Conservation (phyloP, 1,284 basidiomycete genomes). For the Trichosporon faecale region DNA sequence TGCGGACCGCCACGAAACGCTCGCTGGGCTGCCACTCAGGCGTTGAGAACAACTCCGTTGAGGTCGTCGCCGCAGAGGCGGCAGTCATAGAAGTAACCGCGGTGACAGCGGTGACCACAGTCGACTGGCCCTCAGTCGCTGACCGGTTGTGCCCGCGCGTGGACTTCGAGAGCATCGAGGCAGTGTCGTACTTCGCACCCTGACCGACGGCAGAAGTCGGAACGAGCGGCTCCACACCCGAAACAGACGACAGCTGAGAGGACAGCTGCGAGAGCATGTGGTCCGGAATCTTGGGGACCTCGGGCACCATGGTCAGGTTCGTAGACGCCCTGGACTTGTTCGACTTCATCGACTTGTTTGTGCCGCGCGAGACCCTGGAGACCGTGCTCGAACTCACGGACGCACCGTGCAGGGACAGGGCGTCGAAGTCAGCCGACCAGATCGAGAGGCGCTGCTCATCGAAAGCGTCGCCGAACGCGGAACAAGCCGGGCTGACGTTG, state of each 20-base stretch:
- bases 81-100: background rate
- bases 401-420: background rate
- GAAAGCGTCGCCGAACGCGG: background rate
- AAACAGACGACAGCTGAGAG: background rate
- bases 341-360: slow-evolving; percentile 5
- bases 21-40: slow-evolving; percentile 3
- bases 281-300: slow-evolving; percentile 4
- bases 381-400: background rate
- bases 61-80: background rate
- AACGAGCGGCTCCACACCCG: background rate
- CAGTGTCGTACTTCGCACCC: background rate
- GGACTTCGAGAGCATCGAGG: background rate
- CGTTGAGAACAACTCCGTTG: background rate
- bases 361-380: slow-evolving; percentile 4
- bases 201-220: background rate
- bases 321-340: slow-evolving; percentile 2
- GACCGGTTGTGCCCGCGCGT: background rate
- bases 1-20: background rate
- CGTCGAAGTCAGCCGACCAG: background rate
- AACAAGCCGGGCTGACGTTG: background rate
- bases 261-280: slow-evolving; percentile 5
- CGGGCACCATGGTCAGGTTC: slow-evolving; percentile 7
- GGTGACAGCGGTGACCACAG: background rate
- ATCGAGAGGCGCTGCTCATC: slow-evolving; percentile 1
- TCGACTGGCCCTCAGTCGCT: slow-evolving; percentile 1